Percentiles rank a stretch among this genome's conserved stretches.
Conservation (phyloP, 1,139 yeast genomes). For the Candida glucosophila region DNA sequence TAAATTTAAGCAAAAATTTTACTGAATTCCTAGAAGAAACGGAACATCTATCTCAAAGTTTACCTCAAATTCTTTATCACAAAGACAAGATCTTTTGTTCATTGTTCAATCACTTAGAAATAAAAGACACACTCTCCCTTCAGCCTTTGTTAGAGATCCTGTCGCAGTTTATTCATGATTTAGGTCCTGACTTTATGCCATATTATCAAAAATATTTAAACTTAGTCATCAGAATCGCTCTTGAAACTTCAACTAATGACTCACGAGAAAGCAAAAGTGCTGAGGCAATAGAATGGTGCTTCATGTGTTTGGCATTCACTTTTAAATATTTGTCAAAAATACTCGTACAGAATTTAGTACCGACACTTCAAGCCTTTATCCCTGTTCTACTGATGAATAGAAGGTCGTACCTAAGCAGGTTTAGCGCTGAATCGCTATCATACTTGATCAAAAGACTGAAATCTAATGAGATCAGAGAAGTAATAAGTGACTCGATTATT, state of each 20-base stretch:
- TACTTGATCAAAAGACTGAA: slow-evolving; percentile 69
- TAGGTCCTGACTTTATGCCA: slow-evolving; percentile 83
- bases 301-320: slow-evolving; percentile 77
- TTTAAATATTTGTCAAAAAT: slow-evolving; percentile 76
- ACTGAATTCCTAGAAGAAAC: slow-evolving; percentile 54
- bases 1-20: slow-evolving; percentile 70
- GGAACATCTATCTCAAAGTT: slow-evolving; percentile 50
- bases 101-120: slow-evolving; percentile 40
- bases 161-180: slow-evolving; percentile 83
- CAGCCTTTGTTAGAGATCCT: slow-evolving; percentile 78
- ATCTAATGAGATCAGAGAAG: slow-evolving; percentile 41
- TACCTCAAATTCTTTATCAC: slow-evolving; percentile 77
- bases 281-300: slow-evolving; percentile 76
- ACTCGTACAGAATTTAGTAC: slow-evolving; percentile 52
- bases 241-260: slow-evolving; percentile 38
- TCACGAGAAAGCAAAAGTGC: slow-evolving; percentile 34
- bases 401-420: slow-evolving; percentile 62
- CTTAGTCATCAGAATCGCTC: slow-evolving; percentile 44
- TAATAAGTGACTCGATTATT: slow-evolving; percentile 40
- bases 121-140: slow-evolving; percentile 60
- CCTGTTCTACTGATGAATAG: slow-evolving; percentile 52
- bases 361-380: slow-evolving; percentile 57
- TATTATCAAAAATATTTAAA: slow-evolving; percentile 50
- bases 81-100: slow-evolving; percentile 51
- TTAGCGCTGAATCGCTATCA: slow-evolving; percentile 86